Percentiles rank a stretch among this genome's conserved stretches.
phyloP scores from a whole-genome alignment of 192 early-diverging fungal genomes.

The Linnemannia elongata region DNA sequence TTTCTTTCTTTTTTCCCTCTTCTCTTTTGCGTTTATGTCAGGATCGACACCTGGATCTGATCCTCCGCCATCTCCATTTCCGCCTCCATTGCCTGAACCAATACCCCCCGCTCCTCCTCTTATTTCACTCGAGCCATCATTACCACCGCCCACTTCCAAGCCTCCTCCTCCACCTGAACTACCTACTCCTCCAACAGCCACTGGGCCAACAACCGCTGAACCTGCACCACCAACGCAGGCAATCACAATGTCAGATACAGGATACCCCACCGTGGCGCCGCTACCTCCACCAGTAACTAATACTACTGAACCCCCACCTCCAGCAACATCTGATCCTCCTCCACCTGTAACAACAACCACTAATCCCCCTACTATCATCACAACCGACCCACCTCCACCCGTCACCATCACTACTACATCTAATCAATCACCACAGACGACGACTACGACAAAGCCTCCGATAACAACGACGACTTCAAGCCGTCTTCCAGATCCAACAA shows the following conservation, averaged over 20 bases:
- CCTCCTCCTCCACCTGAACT: neutral
- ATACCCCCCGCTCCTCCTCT: neutral
- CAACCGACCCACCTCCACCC: neutral
- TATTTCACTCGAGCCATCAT: neutral
- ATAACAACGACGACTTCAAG: neutral
- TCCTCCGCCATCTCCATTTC: neutral
- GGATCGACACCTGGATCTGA: neutral
- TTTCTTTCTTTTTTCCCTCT: neutral
- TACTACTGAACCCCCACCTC: constrained; percentile 3
- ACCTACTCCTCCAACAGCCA: too few relatives aligned
- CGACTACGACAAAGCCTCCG: neutral
- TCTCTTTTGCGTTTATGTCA: neutral
- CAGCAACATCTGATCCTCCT: neutral
- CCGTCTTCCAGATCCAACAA: neutral
- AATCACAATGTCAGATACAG: neutral
- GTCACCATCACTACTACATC: neutral
- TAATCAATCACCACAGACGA: neutral
- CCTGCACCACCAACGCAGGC: neutral
- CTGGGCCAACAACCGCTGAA: neutral
- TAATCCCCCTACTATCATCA: neutral
- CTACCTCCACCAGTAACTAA: neutral
- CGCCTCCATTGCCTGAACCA: neutral
- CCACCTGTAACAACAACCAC: constrained; percentile 1
- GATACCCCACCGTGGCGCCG: neutral
- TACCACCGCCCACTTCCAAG: neutral